Evolutionary conservation across 1,284 basidiomycete species (phyloP).

Genomic region (Cutaneotrichosporon sp.): DNA sequence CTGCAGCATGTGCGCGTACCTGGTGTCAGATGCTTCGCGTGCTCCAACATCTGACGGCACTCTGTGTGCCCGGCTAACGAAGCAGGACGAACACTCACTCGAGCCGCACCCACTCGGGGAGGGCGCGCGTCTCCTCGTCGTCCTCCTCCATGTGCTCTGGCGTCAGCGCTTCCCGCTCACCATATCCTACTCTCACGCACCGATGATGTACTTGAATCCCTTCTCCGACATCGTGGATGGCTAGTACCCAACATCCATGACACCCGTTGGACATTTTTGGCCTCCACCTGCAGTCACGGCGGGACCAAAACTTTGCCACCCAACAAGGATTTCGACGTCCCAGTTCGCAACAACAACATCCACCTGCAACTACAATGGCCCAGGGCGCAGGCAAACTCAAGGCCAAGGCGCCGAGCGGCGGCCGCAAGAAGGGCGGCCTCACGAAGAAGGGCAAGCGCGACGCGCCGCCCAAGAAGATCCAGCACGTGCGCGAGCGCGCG

Average conservation of each 20-base stretch:
- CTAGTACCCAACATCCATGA: no score
- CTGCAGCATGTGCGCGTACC: slow-evolving; percentile 69
- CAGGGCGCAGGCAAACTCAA: slow-evolving; percentile 47
- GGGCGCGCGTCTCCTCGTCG: slow-evolving; percentile 65
- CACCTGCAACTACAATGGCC: slow-evolving; percentile 35
- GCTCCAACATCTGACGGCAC: no score
- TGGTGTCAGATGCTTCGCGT: slow-evolving; percentile 25
- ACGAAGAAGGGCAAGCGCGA: slow-evolving; percentile 45
- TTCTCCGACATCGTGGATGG: slow-evolving; percentile 24
- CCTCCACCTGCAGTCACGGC: slow-evolving; percentile 7
- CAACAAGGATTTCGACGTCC: slow-evolving; percentile 6
- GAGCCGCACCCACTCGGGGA: slow-evolving; percentile 83
- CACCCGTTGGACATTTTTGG: background rate
- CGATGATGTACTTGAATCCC: slow-evolving; percentile 49
- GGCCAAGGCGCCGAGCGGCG: slow-evolving; percentile 36
- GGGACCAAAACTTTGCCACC: slow-evolving; percentile 23
- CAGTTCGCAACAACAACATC: background rate
- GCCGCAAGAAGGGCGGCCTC: slow-evolving; percentile 44
- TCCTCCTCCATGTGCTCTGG: slow-evolving; percentile 96
- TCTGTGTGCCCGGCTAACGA: no score
- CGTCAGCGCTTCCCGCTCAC: background rate
- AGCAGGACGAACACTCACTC: slow-evolving; percentile 60
- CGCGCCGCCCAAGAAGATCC: slow-evolving; percentile 45
- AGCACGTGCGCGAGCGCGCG: slow-evolving; percentile 35
- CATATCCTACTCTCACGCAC: slow-evolving; percentile 23